Conservation (phyloP, 768 basidiomycete genomes). For the Psilocybe tampanensis region DNA sequence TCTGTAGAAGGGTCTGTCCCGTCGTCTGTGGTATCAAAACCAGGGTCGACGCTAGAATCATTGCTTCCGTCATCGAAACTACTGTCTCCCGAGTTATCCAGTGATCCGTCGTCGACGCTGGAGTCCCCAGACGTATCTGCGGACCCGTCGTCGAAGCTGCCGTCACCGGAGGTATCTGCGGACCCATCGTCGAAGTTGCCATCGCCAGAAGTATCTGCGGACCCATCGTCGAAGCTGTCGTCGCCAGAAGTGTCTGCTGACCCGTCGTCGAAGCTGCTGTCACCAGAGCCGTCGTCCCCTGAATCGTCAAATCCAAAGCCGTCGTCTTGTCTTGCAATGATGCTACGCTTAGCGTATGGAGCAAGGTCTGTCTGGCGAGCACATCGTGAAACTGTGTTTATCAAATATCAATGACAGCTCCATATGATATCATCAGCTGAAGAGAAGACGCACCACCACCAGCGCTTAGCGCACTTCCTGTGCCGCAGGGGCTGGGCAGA, state of each 20-base stretch:
- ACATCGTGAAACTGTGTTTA: constrained; percentile 1
- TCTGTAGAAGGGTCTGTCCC: not conserved
- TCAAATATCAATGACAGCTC: not conserved
- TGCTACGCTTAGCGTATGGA: constrained; percentile 12
- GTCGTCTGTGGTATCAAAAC: not conserved
- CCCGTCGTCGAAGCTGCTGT: constrained; percentile 10
- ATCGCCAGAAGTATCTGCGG: constrained; percentile 6
- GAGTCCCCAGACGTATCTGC: no score
- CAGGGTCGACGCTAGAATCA: not conserved
- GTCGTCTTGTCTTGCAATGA: constrained; percentile 23
- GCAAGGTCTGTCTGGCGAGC: constrained; percentile 14
- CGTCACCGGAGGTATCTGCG: not conserved
- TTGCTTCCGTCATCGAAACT: no score
- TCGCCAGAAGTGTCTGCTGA: constrained; percentile 5
- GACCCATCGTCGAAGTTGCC: not conserved
- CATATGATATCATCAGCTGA: not conserved
- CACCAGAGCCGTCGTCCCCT: constrained; percentile 10
- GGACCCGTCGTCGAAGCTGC: not conserved
- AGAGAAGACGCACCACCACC: constrained; percentile 5
- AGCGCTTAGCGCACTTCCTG: constrained; percentile 2
- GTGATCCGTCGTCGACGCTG: no score
- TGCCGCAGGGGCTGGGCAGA: constrained; percentile 9
- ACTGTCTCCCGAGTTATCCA: no score
- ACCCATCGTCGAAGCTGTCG: constrained; percentile 6
- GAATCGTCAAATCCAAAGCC: constrained; percentile 14